phyloP scores from a whole-genome alignment of 805 yeast species.

The Osmozyma mogii region DNA sequence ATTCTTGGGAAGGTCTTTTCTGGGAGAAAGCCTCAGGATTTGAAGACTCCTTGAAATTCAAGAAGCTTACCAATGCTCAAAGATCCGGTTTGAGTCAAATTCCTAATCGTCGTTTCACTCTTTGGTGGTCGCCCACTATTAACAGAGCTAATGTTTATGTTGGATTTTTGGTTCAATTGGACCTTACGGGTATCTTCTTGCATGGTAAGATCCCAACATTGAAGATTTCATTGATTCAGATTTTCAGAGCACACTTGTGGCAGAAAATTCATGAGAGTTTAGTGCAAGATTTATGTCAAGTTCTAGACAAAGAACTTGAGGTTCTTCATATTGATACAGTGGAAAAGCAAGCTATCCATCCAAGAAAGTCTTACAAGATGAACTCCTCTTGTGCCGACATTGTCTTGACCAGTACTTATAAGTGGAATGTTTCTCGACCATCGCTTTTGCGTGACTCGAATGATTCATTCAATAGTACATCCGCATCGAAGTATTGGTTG shows the following conservation, averaged over 20 bases:
- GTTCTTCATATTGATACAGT: conserved; percentile 77
- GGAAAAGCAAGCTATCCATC: conserved; percentile 89
- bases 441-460: conserved; percentile 66
- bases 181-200: conserved; percentile 90
- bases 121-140: conserved; percentile 99
- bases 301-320: conserved; percentile 80
- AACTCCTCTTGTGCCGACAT: conserved; percentile 93
- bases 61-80: conserved; percentile 95
- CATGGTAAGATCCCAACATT: conserved; percentile 98
- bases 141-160: conserved; percentile 97
- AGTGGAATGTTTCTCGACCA: conserved; percentile 81
- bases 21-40: conserved; percentile 99
- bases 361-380: conserved; percentile 95
- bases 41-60: conserved; percentile 91
- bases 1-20: conserved; percentile 96
- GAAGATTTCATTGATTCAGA: conserved; percentile 90
- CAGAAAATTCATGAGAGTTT: conserved; percentile 96
- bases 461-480: conserved; percentile 52
- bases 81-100: conserved; percentile 95
- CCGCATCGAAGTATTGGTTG: conserved; percentile 77
- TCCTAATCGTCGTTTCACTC: conserved; percentile 92
- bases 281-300: conserved; percentile 89
- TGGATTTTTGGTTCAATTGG: conserved; percentile 93
- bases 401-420: conserved; percentile 61
- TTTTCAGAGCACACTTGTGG: conserved; percentile 97